Conservation (phyloP, 1,284 basidiomycete species). For the Moniliella sp. region DNA sequence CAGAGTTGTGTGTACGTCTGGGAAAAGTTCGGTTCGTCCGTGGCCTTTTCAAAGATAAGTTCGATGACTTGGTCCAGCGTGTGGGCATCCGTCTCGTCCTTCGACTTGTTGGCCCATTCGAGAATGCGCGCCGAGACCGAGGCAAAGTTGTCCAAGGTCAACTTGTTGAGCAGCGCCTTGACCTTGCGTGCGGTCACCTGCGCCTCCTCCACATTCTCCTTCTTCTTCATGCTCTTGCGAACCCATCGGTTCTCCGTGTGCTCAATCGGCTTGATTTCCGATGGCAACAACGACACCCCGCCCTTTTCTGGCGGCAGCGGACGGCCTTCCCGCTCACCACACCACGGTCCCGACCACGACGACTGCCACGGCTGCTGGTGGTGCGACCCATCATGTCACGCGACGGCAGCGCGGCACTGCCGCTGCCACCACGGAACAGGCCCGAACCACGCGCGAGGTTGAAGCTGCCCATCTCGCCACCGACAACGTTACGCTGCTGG, state of each 20-base stretch:
- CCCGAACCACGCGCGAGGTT: conserved; percentile 22
- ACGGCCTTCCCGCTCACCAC: background rate
- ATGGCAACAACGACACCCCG: conserved; percentile 37
- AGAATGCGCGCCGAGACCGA: conserved; percentile 81
- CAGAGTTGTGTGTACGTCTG: conserved; percentile 91
- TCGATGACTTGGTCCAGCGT: conserved; percentile 86
- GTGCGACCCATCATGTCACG: conserved; percentile 31
- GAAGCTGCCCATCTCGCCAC: conserved; percentile 15
- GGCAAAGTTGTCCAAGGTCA: conserved; percentile 90
- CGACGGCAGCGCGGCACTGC: conserved; percentile 24
- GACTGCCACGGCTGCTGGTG: conserved; percentile 26
- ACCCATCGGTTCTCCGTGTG: conserved; percentile 62
- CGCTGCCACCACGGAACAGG: conserved; percentile 29
- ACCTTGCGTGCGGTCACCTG: conserved; percentile 79
- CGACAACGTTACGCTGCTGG: conserved; percentile 1
- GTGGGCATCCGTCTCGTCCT: conserved; percentile 71
- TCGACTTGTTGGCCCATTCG: conserved; percentile 76
- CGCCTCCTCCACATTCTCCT: conserved; percentile 43
- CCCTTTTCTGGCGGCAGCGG: conserved; percentile 29
- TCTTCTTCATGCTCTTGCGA: conserved; percentile 15
- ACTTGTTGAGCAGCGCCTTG: conserved; percentile 76
- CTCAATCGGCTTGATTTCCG: conserved; percentile 50
- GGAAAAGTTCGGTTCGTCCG: conserved; percentile 79
- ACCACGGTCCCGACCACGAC: conserved; percentile 17
- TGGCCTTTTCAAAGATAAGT: conserved; percentile 89